Conservation (phyloP, 2,329 filamentous ascomycete genomes). For the Trichoderma citrinoviride region DNA sequence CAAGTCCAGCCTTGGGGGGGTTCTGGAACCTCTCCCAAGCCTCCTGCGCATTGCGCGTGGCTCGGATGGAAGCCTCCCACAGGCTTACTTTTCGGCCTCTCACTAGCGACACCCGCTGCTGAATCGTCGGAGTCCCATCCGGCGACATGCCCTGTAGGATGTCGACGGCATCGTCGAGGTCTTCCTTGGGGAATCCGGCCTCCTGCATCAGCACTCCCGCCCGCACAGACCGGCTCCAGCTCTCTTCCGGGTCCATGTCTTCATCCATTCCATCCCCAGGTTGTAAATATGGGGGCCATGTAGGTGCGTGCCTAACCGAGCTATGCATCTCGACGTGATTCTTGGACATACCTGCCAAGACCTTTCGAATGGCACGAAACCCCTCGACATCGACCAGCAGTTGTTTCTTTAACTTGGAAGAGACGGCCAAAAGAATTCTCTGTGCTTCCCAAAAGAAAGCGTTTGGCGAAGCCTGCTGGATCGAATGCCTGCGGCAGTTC, state of each 20-base stretch:
- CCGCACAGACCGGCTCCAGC: slow-evolving; percentile 51
- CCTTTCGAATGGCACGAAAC: slow-evolving; percentile 54
- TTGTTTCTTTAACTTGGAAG: slow-evolving; percentile 46
- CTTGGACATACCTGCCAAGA: slow-evolving; percentile 54
- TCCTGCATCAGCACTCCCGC: slow-evolving; percentile 55
- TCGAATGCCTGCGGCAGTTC: slow-evolving; percentile 27
- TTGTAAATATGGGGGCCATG: slow-evolving; percentile 60
- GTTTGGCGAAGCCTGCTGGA: slow-evolving; percentile 31
- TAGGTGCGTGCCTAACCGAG: slow-evolving; percentile 47
- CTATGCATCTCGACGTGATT: slow-evolving; percentile 49
- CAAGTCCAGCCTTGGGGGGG: slow-evolving; percentile 35
- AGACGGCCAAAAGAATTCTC: slow-evolving; percentile 51
- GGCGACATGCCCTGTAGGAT: slow-evolving; percentile 52
- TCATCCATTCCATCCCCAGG: slow-evolving; percentile 61
- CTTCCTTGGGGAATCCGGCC: slow-evolving; percentile 51
- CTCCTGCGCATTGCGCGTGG: slow-evolving; percentile 60
- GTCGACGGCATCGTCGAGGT: slow-evolving; percentile 49
- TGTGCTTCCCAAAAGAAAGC: slow-evolving; percentile 55
- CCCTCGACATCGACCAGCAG: slow-evolving; percentile 50
- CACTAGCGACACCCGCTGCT: slow-evolving; percentile 37
- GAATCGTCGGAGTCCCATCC: slow-evolving; percentile 56
- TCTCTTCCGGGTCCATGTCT: slow-evolving; percentile 48
- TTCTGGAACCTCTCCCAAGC: slow-evolving; percentile 54
- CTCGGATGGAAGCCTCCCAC: slow-evolving; percentile 57
- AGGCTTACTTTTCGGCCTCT: slow-evolving; percentile 26